phyloP scores from a whole-genome alignment of 2,329 filamentous ascomycete genomes.

The Colletotrichum sp. region DNA sequence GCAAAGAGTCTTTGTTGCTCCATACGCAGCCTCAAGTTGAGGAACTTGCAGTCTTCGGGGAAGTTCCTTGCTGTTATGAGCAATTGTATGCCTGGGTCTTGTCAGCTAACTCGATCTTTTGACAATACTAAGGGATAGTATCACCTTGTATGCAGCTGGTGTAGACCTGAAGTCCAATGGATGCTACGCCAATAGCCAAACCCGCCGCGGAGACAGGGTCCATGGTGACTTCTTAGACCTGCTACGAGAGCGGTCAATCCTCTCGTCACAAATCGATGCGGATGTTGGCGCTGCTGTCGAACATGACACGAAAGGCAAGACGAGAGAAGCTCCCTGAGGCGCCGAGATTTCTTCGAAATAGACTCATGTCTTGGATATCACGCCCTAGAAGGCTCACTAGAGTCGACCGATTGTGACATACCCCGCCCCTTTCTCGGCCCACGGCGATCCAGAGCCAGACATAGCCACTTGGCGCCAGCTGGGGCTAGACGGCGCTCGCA shows the following conservation, averaged over 20 bases:
- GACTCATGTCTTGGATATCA: background rate
- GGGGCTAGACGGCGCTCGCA: background rate
- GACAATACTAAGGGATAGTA: background rate
- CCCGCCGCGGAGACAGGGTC: conserved; percentile 48
- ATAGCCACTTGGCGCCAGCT: background rate
- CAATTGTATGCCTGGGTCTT: conserved; percentile 46
- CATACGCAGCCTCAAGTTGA: conserved; percentile 53
- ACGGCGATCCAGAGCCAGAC: background rate
- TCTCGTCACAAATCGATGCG: background rate
- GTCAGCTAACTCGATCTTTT: background rate
- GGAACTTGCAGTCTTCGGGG: conserved; percentile 52
- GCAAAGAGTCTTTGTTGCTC: conserved; percentile 55
- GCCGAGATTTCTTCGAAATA: background rate
- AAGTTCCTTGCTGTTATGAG: conserved; percentile 52
- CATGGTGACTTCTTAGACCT: conserved; percentile 29
- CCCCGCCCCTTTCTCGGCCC: background rate
- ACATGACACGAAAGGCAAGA: background rate
- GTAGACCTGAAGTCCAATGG: conserved; percentile 50
- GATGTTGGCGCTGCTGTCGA: background rate
- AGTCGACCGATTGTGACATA: background rate
- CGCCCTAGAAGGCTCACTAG: background rate
- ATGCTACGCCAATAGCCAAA: conserved; percentile 48
- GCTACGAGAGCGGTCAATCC: background rate
- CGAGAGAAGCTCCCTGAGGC: background rate
- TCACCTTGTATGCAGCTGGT: conserved; percentile 48